A percentile compares a stretch with the other conserved stretches of the same genome.
These are phyloP conservation scores for Penicillium mononematosum DNA, from an alignment of 495 filamentous ascomycete species.

Conservation along the genomic window DNA sequence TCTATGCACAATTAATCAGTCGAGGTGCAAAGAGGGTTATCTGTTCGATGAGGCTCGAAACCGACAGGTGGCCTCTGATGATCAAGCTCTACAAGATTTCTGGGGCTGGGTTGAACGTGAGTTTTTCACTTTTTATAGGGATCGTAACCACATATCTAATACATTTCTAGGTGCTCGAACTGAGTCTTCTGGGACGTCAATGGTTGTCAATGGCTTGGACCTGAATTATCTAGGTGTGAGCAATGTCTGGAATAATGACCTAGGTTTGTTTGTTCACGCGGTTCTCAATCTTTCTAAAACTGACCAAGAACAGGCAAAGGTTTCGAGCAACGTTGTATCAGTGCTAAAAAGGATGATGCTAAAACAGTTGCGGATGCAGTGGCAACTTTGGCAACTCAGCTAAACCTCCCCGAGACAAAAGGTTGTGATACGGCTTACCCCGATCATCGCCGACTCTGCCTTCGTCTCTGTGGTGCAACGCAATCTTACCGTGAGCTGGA, in stretches of 20 bases:
- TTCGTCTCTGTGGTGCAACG: constrained; percentile 74
- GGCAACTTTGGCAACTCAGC: constrained; percentile 46
- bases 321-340: constrained; percentile 33
- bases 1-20: constrained; percentile 45
- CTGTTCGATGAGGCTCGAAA: constrained; percentile 72
- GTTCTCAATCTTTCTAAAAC: background rate
- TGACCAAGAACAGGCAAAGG: constrained; percentile 36
- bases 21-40: constrained; percentile 70
- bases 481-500: constrained; percentile 62
- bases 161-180: constrained; percentile 57
- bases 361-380: constrained; percentile 50
- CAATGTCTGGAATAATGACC: constrained; percentile 73
- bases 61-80: constrained; percentile 62
- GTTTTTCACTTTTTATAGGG: constrained; percentile 19
- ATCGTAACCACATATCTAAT: constrained; percentile 21
- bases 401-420: constrained; percentile 48
- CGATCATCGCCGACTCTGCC: constrained; percentile 74
- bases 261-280: constrained; percentile 48
- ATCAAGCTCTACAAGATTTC: constrained; percentile 70
- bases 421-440: constrained; percentile 61
- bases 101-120: constrained; percentile 77
- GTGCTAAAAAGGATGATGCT: constrained; percentile 23
- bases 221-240: constrained; percentile 82
- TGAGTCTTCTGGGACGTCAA: constrained; percentile 63
- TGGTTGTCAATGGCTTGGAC: constrained; percentile 74